A percentile compares a stretch with the other conserved stretches of the same genome.
These are phyloP conservation scores for Bertia moriformis DNA, from an alignment of 2,329 filamentous ascomycete species.

Conservation along the genomic window DNA sequence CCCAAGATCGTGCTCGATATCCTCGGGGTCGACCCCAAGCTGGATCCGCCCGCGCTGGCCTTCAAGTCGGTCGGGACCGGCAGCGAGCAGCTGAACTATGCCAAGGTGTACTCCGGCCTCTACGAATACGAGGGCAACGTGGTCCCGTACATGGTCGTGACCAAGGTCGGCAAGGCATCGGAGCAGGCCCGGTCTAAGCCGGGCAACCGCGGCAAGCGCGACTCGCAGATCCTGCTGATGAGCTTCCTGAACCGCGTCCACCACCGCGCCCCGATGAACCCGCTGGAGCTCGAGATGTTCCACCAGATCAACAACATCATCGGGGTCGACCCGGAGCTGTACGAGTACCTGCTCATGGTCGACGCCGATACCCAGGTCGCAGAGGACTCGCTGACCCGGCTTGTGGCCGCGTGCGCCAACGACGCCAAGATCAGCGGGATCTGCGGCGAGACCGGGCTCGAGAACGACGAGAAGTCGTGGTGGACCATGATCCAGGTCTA, in stretches of 20 bases:
- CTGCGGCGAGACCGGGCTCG: conserved; percentile 87
- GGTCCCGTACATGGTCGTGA: conserved; percentile 86
- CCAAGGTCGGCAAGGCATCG: conserved; percentile 94
- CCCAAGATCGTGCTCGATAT: conserved; percentile 97
- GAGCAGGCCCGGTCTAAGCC: conserved; percentile 84
- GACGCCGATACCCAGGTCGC: conserved; percentile 91
- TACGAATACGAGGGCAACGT: conserved; percentile 98
- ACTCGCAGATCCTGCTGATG: conserved; percentile 90
- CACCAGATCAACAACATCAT: conserved; percentile 99
- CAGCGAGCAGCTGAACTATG: conserved; percentile 89
- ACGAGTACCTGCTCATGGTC: conserved; percentile 94
- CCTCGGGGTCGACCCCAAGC: conserved; percentile 88
- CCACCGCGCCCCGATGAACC: conserved; percentile 84
- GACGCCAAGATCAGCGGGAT: conserved; percentile 95
- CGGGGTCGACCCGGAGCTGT: conserved; percentile 89
- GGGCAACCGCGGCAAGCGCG: conserved; percentile 94
- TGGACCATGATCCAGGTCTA: conserved; percentile 99
- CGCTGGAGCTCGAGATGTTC: conserved; percentile 93
- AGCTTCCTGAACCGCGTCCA: conserved; percentile 97
- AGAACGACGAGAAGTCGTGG: conserved; percentile 90
- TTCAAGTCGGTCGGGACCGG: conserved; percentile 87
- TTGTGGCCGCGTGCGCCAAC: conserved; percentile 84
- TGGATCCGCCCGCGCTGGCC: conserved; percentile 82
- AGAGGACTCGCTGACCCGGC: conserved; percentile 80
- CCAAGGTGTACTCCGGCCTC: conserved; percentile 93